A percentile compares a stretch with the other conserved stretches of the same genome.
phyloP scores from a whole-genome alignment of 441 rosid species.

The Euphorbia schlechtendalii region DNA sequence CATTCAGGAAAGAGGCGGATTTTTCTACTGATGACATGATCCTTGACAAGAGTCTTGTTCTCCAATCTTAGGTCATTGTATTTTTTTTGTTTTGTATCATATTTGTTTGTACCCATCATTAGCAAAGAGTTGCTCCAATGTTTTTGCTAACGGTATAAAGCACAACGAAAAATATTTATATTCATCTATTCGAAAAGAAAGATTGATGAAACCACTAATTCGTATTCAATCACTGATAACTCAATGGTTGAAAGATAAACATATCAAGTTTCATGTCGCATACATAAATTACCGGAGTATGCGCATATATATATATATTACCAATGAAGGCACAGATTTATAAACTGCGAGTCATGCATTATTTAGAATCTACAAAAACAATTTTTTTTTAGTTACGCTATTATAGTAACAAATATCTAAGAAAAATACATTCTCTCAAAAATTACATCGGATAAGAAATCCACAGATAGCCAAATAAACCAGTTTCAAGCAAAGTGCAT shows the following conservation, averaged over 20 bases:
- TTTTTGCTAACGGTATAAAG: too few relatives aligned
- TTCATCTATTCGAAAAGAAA: too few relatives aligned
- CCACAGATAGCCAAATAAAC: conserved; percentile 13
- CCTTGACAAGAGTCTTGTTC: conserved; percentile 70
- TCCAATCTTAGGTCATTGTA: conserved; percentile 36
- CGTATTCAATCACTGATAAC: too few relatives aligned
- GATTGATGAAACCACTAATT: too few relatives aligned
- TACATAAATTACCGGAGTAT: too few relatives aligned
- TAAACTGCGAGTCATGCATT: conserved; percentile 17
- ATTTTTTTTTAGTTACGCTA: conserved; percentile 19
- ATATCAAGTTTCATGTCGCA: too few relatives aligned
- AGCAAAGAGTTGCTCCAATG: too few relatives aligned
- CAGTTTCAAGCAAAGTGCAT: not conserved
- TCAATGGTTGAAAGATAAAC: too few relatives aligned
- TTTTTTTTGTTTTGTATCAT: too few relatives aligned
- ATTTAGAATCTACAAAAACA: conserved; percentile 26
- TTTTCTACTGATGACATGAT: conserved; percentile 80
- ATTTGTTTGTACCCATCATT: too few relatives aligned
- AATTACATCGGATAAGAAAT: conserved; percentile 18
- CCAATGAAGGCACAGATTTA: too few relatives aligned
- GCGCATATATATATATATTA: not conserved
- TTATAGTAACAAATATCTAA: conserved; percentile 18
- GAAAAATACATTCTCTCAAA: conserved; percentile 15
- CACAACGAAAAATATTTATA: too few relatives aligned
- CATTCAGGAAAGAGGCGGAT: conserved; percentile 85